Conservation (phyloP, 176 grass and related monocot species). For the Olyra latifolia region DNA sequence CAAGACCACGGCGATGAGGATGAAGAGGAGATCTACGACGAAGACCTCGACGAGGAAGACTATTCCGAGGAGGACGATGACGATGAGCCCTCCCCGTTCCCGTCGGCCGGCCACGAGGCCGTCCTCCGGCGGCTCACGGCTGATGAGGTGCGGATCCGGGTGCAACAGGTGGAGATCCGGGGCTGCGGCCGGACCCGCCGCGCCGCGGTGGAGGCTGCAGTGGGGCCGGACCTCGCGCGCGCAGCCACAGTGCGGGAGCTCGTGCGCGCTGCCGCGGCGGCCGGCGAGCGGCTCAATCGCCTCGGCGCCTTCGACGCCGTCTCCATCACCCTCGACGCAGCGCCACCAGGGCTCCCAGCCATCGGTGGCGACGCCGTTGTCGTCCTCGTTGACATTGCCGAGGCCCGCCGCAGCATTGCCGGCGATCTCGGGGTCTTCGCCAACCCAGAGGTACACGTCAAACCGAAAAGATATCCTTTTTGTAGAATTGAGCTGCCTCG, state of each 20-base stretch:
- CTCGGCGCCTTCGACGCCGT: slow-evolving; percentile 76
- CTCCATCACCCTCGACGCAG: slow-evolving; percentile 70
- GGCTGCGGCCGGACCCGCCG: slow-evolving; percentile 57
- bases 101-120: slow-evolving; percentile 28
- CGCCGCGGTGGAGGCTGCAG: slow-evolving; percentile 56
- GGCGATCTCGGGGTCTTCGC: slow-evolving; percentile 57
- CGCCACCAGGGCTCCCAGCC: slow-evolving; percentile 50
- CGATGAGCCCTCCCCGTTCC: background rate
- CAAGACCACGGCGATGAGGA: background rate
- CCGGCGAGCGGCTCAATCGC: slow-evolving; percentile 59
- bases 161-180: slow-evolving; percentile 69
- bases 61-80: background rate
- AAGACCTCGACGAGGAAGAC: slow-evolving; percentile 31
- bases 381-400: slow-evolving; percentile 63
- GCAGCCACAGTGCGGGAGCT: slow-evolving; percentile 77
- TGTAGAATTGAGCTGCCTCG: slow-evolving; percentile 11
- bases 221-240: slow-evolving; percentile 51
- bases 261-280: slow-evolving; percentile 57
- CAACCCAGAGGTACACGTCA: slow-evolving; percentile 38
- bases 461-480: background rate
- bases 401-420: slow-evolving; percentile 45
- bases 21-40: slow-evolving; percentile 9
- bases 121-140: slow-evolving; percentile 63
- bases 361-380: slow-evolving; percentile 32
- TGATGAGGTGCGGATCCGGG: slow-evolving; percentile 66